Evolutionary conservation across 2,329 filamentous ascomycete genomes (phyloP).

Genomic region (Alternaria triticina): DNA sequence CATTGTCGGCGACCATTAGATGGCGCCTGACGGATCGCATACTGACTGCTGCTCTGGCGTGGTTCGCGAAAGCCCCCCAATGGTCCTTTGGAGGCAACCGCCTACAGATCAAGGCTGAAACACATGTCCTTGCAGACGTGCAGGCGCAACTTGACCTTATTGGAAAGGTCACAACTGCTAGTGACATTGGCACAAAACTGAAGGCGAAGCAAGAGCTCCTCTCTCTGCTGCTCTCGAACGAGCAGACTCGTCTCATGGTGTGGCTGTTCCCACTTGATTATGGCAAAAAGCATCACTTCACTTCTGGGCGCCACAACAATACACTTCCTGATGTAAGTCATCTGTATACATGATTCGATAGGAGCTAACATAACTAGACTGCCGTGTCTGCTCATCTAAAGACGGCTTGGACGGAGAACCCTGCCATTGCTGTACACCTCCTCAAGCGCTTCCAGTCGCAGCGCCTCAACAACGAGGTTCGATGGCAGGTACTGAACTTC

Average conservation of each 20-base stretch:
- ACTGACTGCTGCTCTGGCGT: conserved; percentile 81
- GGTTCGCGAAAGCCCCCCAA: conserved; percentile 82
- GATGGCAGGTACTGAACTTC: conserved; percentile 79
- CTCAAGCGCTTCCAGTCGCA: conserved; percentile 78
- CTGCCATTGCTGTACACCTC: conserved; percentile 87
- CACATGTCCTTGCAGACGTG: conserved; percentile 80
- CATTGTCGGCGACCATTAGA: conserved; percentile 67
- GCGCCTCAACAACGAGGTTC: conserved; percentile 75
- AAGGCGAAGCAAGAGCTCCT: conserved; percentile 85
- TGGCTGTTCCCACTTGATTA: conserved; percentile 86
- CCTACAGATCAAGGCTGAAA: conserved; percentile 91
- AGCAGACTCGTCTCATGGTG: conserved; percentile 81
- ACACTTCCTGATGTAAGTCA: conserved; percentile 49
- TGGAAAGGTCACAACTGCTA: conserved; percentile 61
- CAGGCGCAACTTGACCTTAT: conserved; percentile 69
- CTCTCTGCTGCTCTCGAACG: conserved; percentile 78
- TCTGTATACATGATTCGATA: neutral
- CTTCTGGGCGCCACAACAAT: conserved; percentile 53
- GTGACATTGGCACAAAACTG: conserved; percentile 65
- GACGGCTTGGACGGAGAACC: conserved; percentile 86
- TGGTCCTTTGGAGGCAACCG: conserved; percentile 98
- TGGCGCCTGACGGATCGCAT: conserved; percentile 90
- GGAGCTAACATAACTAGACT: conserved; percentile 50
- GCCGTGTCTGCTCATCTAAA: conserved; percentile 70
- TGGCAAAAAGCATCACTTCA: conserved; percentile 61